Evolutionary conservation across 169 alveolate genomes (phyloP).

Genomic region (Cryptosporidium meleagridis): DNA sequence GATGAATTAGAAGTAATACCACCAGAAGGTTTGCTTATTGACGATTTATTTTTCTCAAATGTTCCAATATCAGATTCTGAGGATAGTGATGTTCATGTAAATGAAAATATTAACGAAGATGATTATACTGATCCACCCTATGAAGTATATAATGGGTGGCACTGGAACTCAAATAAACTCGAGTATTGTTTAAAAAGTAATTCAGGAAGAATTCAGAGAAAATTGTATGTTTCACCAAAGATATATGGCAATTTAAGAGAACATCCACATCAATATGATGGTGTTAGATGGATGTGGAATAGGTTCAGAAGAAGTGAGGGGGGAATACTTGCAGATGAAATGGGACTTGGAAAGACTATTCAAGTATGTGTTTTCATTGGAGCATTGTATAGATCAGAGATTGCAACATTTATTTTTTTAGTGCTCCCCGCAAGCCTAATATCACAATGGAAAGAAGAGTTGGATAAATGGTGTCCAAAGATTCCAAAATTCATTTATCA

Average conservation of each 20-base stretch:
- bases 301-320: conserved; percentile 80
- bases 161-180: conserved; percentile 36
- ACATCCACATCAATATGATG: conserved; percentile 80
- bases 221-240: conserved; percentile 47
- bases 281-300: conserved; percentile 82
- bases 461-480: conserved; percentile 79
- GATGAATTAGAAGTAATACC: background rate
- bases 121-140: conserved; percentile 3
- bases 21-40: background rate
- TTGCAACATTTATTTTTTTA: conserved; percentile 80
- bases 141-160: conserved; percentile 29
- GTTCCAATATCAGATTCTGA: conserved; percentile 37
- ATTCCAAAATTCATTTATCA: conserved; percentile 52
- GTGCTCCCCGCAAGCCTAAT: conserved; percentile 81
- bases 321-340: conserved; percentile 86
- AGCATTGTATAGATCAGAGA: conserved; percentile 70
- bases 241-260: conserved; percentile 27
- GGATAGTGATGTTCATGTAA: background rate
- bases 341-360: conserved; percentile 87
- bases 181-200: conserved; percentile 36
- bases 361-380: conserved; percentile 78
- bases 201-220: conserved; percentile 51
- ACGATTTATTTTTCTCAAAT: conserved; percentile 31
- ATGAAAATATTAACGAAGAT: background rate
- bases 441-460: conserved; percentile 81